phyloP scores from a whole-genome alignment of 352 stramenopile genomes.

The Halophytophthora polymorphica region DNA sequence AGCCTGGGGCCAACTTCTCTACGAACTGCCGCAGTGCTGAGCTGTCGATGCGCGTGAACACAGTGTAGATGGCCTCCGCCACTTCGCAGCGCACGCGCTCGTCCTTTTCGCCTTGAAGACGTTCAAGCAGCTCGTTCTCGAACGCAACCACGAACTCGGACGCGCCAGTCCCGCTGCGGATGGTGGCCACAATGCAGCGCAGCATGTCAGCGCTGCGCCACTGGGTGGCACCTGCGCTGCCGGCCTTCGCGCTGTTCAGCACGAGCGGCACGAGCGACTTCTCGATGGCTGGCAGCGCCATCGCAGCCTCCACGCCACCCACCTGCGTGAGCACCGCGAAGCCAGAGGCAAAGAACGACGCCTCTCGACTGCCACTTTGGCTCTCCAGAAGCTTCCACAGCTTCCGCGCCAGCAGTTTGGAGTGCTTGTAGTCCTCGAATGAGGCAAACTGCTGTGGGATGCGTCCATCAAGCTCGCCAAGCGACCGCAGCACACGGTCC shows the following conservation, averaged over 20 bases:
- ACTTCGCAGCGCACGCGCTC: conserved; percentile 17
- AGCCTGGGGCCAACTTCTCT: conserved; percentile 13
- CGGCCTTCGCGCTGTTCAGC: conserved; percentile 13
- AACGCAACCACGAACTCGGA: conserved; percentile 17
- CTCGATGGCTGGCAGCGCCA: conserved; percentile 14
- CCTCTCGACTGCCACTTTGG: conserved; percentile 2
- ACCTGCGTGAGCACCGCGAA: conserved; percentile 30
- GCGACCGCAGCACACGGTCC: conserved; percentile 28
- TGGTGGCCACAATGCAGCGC: conserved; percentile 19
- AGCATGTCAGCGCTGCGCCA: conserved; percentile 14
- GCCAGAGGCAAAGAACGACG: conserved; percentile 32
- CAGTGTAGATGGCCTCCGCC: conserved; percentile 22
- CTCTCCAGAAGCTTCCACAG: conserved; percentile 36
- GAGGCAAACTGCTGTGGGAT: conserved; percentile 13
- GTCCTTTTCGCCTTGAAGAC: conserved; percentile 15
- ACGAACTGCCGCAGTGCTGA: conserved; percentile 13
- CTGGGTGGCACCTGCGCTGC: neutral
- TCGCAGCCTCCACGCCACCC: conserved; percentile 24
- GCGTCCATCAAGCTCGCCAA: conserved; percentile 8
- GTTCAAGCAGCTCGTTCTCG: conserved; percentile 21
- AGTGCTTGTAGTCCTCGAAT: conserved; percentile 34
- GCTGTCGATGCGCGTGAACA: conserved; percentile 25
- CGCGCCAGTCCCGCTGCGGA: conserved; percentile 14
- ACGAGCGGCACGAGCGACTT: conserved; percentile 34
- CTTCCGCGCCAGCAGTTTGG: conserved; percentile 33